These are phyloP conservation scores for Cyclotella baltica DNA, from an alignment of 108 stramenopile species.

Conservation along the genomic window DNA sequence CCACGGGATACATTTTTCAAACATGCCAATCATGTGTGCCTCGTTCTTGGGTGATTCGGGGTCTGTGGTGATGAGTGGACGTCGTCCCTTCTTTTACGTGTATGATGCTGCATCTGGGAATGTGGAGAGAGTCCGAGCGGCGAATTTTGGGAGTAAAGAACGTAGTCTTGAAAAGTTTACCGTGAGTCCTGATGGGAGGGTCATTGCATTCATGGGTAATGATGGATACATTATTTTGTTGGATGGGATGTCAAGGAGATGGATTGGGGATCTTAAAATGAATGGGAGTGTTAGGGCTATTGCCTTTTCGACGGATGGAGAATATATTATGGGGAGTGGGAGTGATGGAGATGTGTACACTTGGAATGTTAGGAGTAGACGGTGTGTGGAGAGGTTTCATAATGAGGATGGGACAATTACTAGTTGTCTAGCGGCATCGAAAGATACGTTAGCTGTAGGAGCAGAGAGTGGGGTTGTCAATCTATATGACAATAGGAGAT, in stretches of 20 bases:
- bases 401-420: constrained; percentile 94
- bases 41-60: constrained; percentile 81
- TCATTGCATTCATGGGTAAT: constrained; percentile 92
- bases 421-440: constrained; percentile 74
- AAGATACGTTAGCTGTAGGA: constrained; percentile 84
- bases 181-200: constrained; percentile 83
- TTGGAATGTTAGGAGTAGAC: constrained; percentile 86
- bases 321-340: constrained; percentile 87
- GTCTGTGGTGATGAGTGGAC: constrained; percentile 84
- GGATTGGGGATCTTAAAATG: constrained; percentile 91
- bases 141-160: constrained; percentile 79
- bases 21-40: constrained; percentile 91
- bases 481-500: constrained; percentile 65
- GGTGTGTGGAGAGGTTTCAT: constrained; percentile 86
- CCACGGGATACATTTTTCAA: constrained; percentile 91
- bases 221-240: constrained; percentile 94
- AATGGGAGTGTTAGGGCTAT: constrained; percentile 90
- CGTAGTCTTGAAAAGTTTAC: constrained; percentile 84
- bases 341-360: constrained; percentile 95
- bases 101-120: constrained; percentile 91
- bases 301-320: constrained; percentile 84
- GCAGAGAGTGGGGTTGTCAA: constrained; percentile 97
- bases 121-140: constrained; percentile 59
- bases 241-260: constrained; percentile 81
- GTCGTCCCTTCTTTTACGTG: constrained; percentile 92